Conservation (phyloP, 2,329 filamentous ascomycete species). For the Aureobasidium uvarum region DNA sequence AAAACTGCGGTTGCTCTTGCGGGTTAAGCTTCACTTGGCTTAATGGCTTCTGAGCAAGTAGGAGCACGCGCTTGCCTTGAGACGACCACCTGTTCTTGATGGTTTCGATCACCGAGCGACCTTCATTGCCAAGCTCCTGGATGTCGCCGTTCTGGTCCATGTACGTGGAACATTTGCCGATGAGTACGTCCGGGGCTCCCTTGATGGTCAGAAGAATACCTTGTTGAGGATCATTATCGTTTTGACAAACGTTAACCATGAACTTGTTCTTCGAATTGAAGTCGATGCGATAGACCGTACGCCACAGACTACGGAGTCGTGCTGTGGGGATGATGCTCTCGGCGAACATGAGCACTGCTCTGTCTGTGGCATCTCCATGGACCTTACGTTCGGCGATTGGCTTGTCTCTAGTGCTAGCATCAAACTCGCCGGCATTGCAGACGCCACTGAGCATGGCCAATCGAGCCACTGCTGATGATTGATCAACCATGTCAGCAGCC, state of each 20-base stretch:
- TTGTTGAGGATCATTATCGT: conserved; percentile 32
- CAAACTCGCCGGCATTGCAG: conserved; percentile 75
- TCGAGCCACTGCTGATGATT: conserved; percentile 51
- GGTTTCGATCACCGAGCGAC: conserved; percentile 56
- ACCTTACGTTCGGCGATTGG: conserved; percentile 63
- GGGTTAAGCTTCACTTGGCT: conserved; percentile 58
- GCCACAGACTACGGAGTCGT: conserved; percentile 62
- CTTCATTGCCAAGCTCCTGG: conserved; percentile 52
- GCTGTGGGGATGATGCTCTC: conserved; percentile 62
- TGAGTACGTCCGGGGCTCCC: conserved; percentile 71
- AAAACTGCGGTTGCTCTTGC: conserved; percentile 52
- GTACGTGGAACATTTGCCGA: conserved; percentile 61
- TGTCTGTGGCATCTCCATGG: conserved; percentile 73
- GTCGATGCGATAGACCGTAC: conserved; percentile 63
- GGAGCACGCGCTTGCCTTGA: conserved; percentile 67
- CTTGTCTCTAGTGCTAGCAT: conserved; percentile 59
- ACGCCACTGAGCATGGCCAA: conserved; percentile 62
- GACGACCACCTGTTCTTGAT: conserved; percentile 68
- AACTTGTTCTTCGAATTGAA: conserved; percentile 86
- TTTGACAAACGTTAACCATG: conserved; percentile 64
- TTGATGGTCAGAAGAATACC: conserved; percentile 66
- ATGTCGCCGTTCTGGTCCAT: conserved; percentile 57
- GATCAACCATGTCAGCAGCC: conserved; percentile 46
- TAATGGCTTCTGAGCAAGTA: conserved; percentile 56
- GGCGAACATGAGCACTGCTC: conserved; percentile 69